Evolutionary conservation across 192 early-diverging fungal species (phyloP).

Genomic region (Linnemannia exigua): DNA sequence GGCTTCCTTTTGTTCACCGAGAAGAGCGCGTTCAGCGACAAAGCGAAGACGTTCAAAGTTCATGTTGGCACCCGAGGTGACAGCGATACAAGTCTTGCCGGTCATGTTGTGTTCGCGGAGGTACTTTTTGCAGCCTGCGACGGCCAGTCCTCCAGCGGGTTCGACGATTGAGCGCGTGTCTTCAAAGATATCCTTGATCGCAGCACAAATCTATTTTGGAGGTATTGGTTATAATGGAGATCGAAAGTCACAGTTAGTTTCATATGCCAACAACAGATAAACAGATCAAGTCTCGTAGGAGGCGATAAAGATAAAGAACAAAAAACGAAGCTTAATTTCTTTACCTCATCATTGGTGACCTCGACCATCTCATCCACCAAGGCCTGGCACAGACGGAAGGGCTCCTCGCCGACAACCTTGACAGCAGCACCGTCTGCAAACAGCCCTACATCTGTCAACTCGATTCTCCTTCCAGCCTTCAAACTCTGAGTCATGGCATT

Average conservation of each 20-base stretch:
- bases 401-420: constrained; percentile 89
- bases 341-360: constrained; percentile 91
- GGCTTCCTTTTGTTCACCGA: constrained; percentile 95
- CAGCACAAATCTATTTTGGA: constrained; percentile 82
- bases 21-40: constrained; percentile 94
- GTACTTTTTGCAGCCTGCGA: constrained; percentile 93
- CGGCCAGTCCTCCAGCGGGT: constrained; percentile 92
- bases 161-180: constrained; percentile 97
- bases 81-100: constrained; percentile 79
- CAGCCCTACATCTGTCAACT: constrained; percentile 87
- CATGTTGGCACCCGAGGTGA: constrained; percentile 97
- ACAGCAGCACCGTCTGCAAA: constrained; percentile 99
- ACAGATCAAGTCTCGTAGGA: background rate
- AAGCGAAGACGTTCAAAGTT: constrained; percentile 99
- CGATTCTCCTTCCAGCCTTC: constrained; percentile 71
- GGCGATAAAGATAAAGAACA: background rate
- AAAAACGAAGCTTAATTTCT: too few relatives aligned
- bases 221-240: constrained; percentile 5
- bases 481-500: constrained; percentile 90
- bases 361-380: constrained; percentile 94
- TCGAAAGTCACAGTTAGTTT: background rate
- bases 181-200: constrained; percentile 91
- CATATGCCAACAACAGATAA: background rate
- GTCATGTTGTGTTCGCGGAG: constrained; percentile 64
- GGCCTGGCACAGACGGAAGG: constrained; percentile 82